A percentile compares a stretch with the other conserved stretches of the same genome.
phyloP scores from a whole-genome alignment of 352 stramenopile genomes.

The Pythium dissimile region DNA sequence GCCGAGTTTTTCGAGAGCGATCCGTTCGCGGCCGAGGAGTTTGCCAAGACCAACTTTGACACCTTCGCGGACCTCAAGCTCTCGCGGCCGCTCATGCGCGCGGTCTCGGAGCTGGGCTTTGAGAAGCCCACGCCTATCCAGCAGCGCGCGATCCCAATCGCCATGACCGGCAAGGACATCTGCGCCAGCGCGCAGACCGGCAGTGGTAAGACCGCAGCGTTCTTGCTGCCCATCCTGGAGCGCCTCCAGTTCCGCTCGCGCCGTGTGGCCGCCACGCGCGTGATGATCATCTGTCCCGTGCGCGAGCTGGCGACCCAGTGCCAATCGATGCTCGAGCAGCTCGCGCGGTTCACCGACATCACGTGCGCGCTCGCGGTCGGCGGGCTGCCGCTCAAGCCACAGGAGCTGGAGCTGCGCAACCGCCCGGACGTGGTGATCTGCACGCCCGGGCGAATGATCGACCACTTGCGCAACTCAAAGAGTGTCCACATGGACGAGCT shows the following conservation, averaged over 20 bases:
- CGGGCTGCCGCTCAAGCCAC: slow-evolving; percentile 83
- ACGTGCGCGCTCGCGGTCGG: slow-evolving; percentile 92
- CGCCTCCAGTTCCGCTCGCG: slow-evolving; percentile 93
- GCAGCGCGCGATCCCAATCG: slow-evolving; percentile 92
- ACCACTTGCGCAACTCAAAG: slow-evolving; percentile 97
- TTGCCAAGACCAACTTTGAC: slow-evolving; percentile 83
- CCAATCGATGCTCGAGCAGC: slow-evolving; percentile 93
- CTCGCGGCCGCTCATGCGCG: slow-evolving; percentile 95
- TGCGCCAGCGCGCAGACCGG: slow-evolving; percentile 96
- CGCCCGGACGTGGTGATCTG: slow-evolving; percentile 97
- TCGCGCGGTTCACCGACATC: slow-evolving; percentile 96
- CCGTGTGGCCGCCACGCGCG: slow-evolving; percentile 85
- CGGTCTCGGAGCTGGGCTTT: slow-evolving; percentile 96
- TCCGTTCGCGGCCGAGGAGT: slow-evolving; percentile 71
- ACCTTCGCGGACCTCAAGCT: slow-evolving; percentile 97
- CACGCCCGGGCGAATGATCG: slow-evolving; percentile 97
- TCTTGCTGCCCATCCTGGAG: slow-evolving; percentile 97
- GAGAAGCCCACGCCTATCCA: slow-evolving; percentile 95
- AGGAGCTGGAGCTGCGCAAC: slow-evolving; percentile 95
- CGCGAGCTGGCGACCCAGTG: slow-evolving; percentile 96
- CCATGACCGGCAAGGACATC: slow-evolving; percentile 95
- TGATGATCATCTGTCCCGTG: slow-evolving; percentile 97
- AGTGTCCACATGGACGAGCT: slow-evolving; percentile 97
- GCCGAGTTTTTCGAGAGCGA: slow-evolving; percentile 82
- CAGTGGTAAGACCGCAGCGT: slow-evolving; percentile 98